These are phyloP conservation scores for Glycine soja DNA, from an alignment of 306 rosid genomes.

Conservation along the genomic window DNA sequence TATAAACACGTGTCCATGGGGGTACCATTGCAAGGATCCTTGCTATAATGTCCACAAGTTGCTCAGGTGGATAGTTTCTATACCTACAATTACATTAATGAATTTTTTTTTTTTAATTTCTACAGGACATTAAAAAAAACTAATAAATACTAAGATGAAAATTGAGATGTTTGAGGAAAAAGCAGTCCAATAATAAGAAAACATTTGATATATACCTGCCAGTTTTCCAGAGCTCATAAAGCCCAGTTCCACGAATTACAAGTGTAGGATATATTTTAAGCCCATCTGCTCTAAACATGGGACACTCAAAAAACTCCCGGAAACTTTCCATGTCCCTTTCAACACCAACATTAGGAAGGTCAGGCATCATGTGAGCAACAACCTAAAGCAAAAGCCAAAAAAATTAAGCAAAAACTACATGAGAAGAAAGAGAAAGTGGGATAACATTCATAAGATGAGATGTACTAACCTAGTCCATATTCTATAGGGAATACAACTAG, in stretches of 20 bases:
- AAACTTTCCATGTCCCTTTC: slow-evolving; percentile 99
- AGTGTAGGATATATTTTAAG: slow-evolving; percentile 98
- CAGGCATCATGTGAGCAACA: slow-evolving; percentile 99
- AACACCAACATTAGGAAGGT: slow-evolving; percentile 98
- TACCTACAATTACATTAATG: slow-evolving; percentile 65
- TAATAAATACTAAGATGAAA: slow-evolving; percentile 10
- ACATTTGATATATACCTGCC: slow-evolving; percentile 67
- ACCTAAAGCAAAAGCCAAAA: slow-evolving; percentile 63
- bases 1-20: slow-evolving; percentile 98
- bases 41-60: slow-evolving; percentile 95
- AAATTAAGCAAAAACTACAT: slow-evolving; percentile 12
- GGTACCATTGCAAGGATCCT: slow-evolving; percentile 97
- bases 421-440: slow-evolving; percentile 15
- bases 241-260: slow-evolving; percentile 98
- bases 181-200: background rate
- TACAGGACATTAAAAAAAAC: background rate
- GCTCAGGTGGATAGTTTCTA: slow-evolving; percentile 97
- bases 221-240: slow-evolving; percentile 99
- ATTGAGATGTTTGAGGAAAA: background rate
- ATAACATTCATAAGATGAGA: background rate
- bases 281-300: slow-evolving; percentile 93
- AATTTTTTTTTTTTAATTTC: slow-evolving; percentile 36
- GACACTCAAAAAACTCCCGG: slow-evolving; percentile 91
- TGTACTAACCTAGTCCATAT: slow-evolving; percentile 20
- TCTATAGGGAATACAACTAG: slow-evolving; percentile 22